These are phyloP conservation scores for Neurospora sp. DNA, from an alignment of 495 filamentous ascomycete species.

Conservation along the genomic window DNA sequence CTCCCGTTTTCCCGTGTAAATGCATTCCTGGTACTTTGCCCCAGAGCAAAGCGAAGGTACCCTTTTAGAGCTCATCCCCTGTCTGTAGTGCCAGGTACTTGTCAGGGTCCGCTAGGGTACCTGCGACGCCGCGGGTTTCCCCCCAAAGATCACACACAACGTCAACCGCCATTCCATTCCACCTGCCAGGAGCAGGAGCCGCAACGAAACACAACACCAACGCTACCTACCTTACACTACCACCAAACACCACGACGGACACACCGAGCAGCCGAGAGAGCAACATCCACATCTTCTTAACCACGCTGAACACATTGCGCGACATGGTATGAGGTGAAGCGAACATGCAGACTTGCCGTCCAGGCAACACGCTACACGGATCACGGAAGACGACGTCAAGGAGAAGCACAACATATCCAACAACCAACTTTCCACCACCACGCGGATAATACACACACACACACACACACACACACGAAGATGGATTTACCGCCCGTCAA, in stretches of 20 bases:
- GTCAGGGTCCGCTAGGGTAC: neutral
- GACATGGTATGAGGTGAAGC: conserved; percentile 14
- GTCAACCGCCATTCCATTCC: neutral
- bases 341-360: neutral
- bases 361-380: neutral
- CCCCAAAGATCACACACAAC: neutral
- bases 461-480: conserved; percentile 2
- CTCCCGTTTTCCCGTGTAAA: neutral
- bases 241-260: neutral
- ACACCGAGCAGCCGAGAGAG: neutral
- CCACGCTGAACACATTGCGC: neutral
- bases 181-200: neutral
- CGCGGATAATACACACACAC: neutral
- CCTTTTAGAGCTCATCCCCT: neutral
- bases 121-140: neutral
- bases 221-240: neutral
- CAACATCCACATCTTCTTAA: neutral
- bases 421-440: neutral
- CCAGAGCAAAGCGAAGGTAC: neutral
- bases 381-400: neutral
- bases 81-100: neutral
- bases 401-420: neutral
- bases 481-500: conserved; percentile 53
- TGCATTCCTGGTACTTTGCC: neutral
- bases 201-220: neutral